Evolutionary conservation across 805 yeast species (phyloP).

Genomic region (Yarrowia osloensis): DNA sequence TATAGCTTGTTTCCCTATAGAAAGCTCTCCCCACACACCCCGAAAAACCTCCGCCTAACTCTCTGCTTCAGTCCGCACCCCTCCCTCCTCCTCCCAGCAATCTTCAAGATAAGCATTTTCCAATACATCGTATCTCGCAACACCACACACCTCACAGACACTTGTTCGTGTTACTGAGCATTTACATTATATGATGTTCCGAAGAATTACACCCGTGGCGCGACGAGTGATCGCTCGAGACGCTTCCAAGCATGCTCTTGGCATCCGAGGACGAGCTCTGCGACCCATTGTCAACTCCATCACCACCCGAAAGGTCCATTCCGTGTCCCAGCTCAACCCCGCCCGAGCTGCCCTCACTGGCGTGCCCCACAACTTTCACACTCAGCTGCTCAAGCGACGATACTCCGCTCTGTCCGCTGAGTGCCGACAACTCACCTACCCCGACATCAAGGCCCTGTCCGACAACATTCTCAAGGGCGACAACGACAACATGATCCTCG

Average conservation of each 20-base stretch:
- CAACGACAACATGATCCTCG: conserved; percentile 56
- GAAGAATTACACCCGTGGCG: conserved; percentile 25
- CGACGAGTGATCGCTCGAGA: conserved; percentile 22
- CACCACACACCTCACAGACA: not conserved
- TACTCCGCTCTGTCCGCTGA: conserved; percentile 14
- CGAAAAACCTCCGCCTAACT: conserved; percentile 3
- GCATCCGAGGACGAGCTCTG: conserved; percentile 22
- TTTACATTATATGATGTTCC: not conserved
- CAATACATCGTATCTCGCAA: conserved; percentile 10
- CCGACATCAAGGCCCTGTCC: conserved; percentile 49
- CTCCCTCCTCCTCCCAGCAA: conserved; percentile 24
- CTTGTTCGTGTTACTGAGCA: not conserved
- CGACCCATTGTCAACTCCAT: conserved; percentile 28
- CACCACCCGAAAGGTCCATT: conserved; percentile 27
- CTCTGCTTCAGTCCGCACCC: not conserved
- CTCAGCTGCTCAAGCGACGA: conserved; percentile 26
- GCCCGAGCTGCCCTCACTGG: conserved; percentile 20
- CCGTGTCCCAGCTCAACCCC: conserved; percentile 24
- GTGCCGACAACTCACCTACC: conserved; percentile 20
- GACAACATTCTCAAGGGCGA: conserved; percentile 42
- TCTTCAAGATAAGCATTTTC: conserved; percentile 21
- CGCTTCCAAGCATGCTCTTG: not conserved
- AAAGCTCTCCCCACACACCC: not conserved
- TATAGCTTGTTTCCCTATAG: not conserved
- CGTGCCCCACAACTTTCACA: conserved; percentile 23